Evolutionary conservation across 352 stramenopile species (phyloP).

Genomic region (Globisporangium middletonii): DNA sequence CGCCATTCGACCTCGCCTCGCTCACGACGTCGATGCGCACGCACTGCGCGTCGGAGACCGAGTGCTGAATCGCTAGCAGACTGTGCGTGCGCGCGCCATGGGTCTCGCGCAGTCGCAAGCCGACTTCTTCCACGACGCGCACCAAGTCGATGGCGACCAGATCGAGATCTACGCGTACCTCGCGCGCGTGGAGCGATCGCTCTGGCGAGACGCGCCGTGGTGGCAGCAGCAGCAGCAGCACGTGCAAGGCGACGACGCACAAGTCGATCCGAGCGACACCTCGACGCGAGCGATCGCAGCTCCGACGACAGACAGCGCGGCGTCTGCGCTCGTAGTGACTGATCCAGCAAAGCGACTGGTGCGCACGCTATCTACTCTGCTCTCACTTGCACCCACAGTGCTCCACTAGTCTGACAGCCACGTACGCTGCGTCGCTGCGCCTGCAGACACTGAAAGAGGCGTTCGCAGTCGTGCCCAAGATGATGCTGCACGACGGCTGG

Average conservation of each 20-base stretch:
- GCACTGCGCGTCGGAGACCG: no score
- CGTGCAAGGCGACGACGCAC: background rate
- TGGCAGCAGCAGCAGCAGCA: constrained; percentile 20
- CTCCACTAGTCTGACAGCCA: background rate
- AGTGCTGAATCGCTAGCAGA: no score
- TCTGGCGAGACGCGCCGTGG: constrained; percentile 33
- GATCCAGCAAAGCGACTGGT: constrained; percentile 22
- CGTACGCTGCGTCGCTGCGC: constrained; percentile 2
- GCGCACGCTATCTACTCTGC: background rate
- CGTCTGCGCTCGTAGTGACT: background rate
- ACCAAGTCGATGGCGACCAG: constrained; percentile 25
- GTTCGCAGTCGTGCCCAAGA: constrained; percentile 32
- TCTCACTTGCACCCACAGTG: background rate
- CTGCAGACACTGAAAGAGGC: constrained; percentile 39
- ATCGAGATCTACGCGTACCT: constrained; percentile 40
- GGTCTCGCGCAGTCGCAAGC: constrained; percentile 42
- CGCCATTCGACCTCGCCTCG: no score
- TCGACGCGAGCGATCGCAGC: background rate
- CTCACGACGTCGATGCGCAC: background rate
- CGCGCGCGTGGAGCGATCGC: constrained; percentile 28
- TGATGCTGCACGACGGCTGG: constrained; percentile 69
- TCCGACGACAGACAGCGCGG: background rate
- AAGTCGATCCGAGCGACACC: background rate
- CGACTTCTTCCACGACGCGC: constrained; percentile 35
- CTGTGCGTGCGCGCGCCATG: constrained; percentile 17